Evolutionary conservation across 2,329 filamentous ascomycete genomes (phyloP), one percentile per base, ranked within the genome.

Genomic region (Ophiostoma sp.): DNA sequence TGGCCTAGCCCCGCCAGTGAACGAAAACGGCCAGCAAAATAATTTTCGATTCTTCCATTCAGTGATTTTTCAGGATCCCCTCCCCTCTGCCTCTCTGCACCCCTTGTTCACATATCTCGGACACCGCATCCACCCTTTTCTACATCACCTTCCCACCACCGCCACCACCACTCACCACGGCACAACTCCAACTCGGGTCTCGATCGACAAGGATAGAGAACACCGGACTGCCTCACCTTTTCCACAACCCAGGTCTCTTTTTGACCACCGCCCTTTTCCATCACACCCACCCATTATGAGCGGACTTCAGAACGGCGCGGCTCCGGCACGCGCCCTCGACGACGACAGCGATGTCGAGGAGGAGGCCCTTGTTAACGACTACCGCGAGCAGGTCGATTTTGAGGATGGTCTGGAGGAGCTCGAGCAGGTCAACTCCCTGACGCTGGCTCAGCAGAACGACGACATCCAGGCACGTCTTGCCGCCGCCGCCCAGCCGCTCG

Each of bases 261-360:
- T 64, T 64, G 38, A 42, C 9, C 64, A 3, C 7, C 64, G 6
- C 8, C 18, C 38, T 49, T 42, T 36, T 42, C 45, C 45, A 40
- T 40, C 45, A 49, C 36, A 63, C 12, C n/a, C 52, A 42, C 64
- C 65, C 60, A 69, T 74, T 66, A 89, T 89, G 87, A 86, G 84
- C 79, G 82, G 80, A 74, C 86, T 85, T 76, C 83, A 86, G 77
- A 88, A 87, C 78, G 84, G 84, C 76, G 81, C 81, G 76, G 82
- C 84, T 77, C 84, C 85, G 73, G 78, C 82, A 76, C 85, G 86
- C 78, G 80, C 83, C 73, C 80, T 87, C 70, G 87, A 88, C 75
- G 90, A 94, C 79, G 93, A 96, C 78, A 96, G 92, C 77, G 95
- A 98, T 79, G 90, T 92, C 73, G 93, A 97, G 82, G 94, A 98